Evolutionary conservation across 768 basidiomycete species (phyloP).

Genomic region (Podaxis carcinomalis): DNA sequence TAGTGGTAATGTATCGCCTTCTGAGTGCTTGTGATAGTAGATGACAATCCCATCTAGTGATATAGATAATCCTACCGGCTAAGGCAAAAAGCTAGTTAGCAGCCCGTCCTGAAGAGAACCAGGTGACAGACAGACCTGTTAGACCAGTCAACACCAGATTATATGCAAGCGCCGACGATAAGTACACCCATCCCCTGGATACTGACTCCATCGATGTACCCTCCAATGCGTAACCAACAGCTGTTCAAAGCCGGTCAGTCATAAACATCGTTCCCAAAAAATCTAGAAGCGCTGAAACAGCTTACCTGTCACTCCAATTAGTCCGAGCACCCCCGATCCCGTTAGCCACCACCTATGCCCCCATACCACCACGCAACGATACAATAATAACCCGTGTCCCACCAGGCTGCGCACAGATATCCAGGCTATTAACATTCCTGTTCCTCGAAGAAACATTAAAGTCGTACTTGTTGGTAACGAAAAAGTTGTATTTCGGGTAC

Average conservation of each 20-base stretch:
- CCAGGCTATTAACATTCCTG: not conserved
- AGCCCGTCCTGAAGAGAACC: not conserved
- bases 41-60: conserved; percentile 21
- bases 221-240: conserved; percentile 18
- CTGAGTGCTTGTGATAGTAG: conserved; percentile 25
- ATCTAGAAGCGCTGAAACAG: not conserved
- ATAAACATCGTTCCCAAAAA: not conserved
- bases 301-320: conserved; percentile 31
- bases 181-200: conserved; percentile 25
- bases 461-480: conserved; percentile 35
- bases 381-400: conserved; percentile 29
- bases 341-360: conserved; percentile 24
- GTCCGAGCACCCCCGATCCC: conserved; percentile 21
- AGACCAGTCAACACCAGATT: conserved; percentile 31
- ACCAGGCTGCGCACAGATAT: conserved; percentile 19
- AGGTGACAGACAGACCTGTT: conserved; percentile 22
- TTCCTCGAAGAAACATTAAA: not conserved
- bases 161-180: conserved; percentile 26
- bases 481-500: conserved; percentile 31
- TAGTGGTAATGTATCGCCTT: conserved; percentile 27
- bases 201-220: conserved; percentile 15
- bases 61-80: conserved; percentile 34
- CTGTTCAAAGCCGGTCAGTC: conserved; percentile 6
- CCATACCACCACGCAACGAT: conserved; percentile 38
- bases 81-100: not conserved